Base-by-base conservation (phyloP, 2,329 filamentous ascomycete genomes). In the Calycina marina region DNA sequence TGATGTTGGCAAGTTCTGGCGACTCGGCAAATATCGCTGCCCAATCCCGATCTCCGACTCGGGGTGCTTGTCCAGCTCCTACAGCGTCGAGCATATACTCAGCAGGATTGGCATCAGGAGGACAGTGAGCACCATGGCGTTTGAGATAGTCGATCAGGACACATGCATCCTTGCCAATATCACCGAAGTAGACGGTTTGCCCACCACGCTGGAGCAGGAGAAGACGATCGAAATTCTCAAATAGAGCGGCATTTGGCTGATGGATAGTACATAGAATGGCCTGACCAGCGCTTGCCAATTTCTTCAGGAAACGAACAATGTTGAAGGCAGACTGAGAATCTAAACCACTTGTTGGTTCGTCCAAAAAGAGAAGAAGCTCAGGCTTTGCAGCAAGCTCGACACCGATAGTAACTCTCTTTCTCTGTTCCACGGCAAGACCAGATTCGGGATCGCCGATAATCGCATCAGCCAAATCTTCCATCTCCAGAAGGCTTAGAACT, bases 231-330 rank as follows among this genome's bases (percentile, higher is more conserved):
- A 83, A 83, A 47, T 81, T 66, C 46, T 80, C 67, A 35, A 81
- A 73, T 2, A 82, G 59, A 37, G 77, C 65, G 2, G 72, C 74
- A 2, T 70, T 77, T 4, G 77, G 77, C 47, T 82, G 77, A 47
- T 82, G 77, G 33, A 82, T 81, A 0, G 77, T 82, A 53, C 77
- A 81, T 32, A 83, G 60, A 40, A 83, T 79, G 5, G 76, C 76
- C 47, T 81, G 74, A 1, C 76, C 77, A 9, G 73, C 70, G 5
- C 63, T 58, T 4, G 72, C 63, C 3, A 82, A 61, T 49, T 81
- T 81, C 57, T 71, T 73, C 34, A 81, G 48, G 56, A 81, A 80
- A 1, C 69, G 62, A 3, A 80, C 63, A 37, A 82, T 80, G 0
- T 67, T 75, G 52, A 65, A 78, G 0, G 77, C 75, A 2, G 70